Evolutionary conservation across 257 asterid species (phyloP), one percentile per base, ranked within the genome.

Genomic region (Mentha longifolia): DNA sequence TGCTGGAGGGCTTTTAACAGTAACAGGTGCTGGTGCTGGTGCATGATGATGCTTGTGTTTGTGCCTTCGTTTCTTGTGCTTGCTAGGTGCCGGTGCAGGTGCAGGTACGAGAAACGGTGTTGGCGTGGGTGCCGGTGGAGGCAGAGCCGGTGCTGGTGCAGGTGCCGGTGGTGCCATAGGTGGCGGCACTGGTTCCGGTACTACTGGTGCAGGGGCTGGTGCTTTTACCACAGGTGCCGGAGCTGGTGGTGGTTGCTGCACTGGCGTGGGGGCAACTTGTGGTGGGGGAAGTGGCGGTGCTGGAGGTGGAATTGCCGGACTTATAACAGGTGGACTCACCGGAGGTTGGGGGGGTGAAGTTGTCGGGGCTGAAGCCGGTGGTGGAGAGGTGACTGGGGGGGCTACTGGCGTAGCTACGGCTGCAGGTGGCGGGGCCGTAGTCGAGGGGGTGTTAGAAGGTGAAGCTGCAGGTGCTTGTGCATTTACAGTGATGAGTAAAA

Each of bases 1-100:
- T 61, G 99, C 96, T 1, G 99, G 99, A n/a, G 99, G 99, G 84
- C 99, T 95, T 33, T 61, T 78, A 58, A 91, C 70, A 31, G 79
- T 70, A 31, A 80, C 78, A 4, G 96, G 95, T 33, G 98, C 96
- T 1, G 97, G 98, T 58, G 99, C 96, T 19, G 99, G 99, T 35
- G 96, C 95, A 16, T 84, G 93, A 63, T 85, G 92, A 31, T 73
- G 88, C 73, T n/a, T 74, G 74, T 81, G 88, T 52, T 12, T 75
- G 77, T 81, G 88, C 82, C 50, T 83, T 72, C 77, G 75, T 65
- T 63, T 73, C 78, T 76, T 79, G 74, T 86, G 84, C 73, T 75
- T 79, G 58, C 74, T 60, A 3, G 85, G 85, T 11, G 85, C 81
- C 28, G 89, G 98, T 74, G 96, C 91, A 6, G 96, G 97, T 51